Percentiles rank a stretch among this genome's conserved stretches.
phyloP scores from a whole-genome alignment of 441 rosid genomes.

The Mallotus repandus region DNA sequence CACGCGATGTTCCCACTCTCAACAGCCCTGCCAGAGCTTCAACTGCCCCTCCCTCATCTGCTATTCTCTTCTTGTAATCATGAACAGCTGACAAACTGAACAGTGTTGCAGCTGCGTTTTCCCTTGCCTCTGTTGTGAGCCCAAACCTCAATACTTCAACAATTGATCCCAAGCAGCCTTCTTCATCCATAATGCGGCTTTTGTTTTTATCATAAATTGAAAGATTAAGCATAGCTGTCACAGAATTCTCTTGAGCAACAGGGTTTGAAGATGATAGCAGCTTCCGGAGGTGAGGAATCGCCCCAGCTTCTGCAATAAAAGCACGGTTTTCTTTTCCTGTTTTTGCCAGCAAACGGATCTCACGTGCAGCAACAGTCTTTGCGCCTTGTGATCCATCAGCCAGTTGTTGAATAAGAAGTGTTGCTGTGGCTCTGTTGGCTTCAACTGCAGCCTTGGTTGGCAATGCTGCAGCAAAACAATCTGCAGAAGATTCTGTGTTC shows the following conservation, averaged over 20 bases:
- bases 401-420: slow-evolving; percentile 62
- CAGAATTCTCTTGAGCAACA: slow-evolving; percentile 81
- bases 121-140: slow-evolving; percentile 73
- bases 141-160: slow-evolving; percentile 72
- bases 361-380: slow-evolving; percentile 69
- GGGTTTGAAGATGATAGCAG: slow-evolving; percentile 56
- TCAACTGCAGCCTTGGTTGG: slow-evolving; percentile 72
- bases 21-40: slow-evolving; percentile 71
- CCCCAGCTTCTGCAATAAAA: slow-evolving; percentile 82
- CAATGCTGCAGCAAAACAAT: slow-evolving; percentile 49
- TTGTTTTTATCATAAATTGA: slow-evolving; percentile 87
- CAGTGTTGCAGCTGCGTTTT: slow-evolving; percentile 92
- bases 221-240: slow-evolving; percentile 83
- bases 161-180: slow-evolving; percentile 64
- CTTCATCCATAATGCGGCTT: slow-evolving; percentile 75
- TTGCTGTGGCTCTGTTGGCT: slow-evolving; percentile 75
- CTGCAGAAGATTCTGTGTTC: slow-evolving; percentile 43
- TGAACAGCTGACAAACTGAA: slow-evolving; percentile 89
- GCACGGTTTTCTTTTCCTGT: slow-evolving; percentile 88
- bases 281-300: slow-evolving; percentile 65
- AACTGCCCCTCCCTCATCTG: slow-evolving; percentile 59
- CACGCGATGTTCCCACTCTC: slow-evolving; percentile 67
- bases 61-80: slow-evolving; percentile 83
- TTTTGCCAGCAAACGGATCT: slow-evolving; percentile 79
- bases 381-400: slow-evolving; percentile 60